A percentile compares a stretch with the other conserved stretches of the same genome.
Conservation (phyloP, 2,329 filamentous ascomycete genomes). For the Allantophomopsis cytisporea region DNA sequence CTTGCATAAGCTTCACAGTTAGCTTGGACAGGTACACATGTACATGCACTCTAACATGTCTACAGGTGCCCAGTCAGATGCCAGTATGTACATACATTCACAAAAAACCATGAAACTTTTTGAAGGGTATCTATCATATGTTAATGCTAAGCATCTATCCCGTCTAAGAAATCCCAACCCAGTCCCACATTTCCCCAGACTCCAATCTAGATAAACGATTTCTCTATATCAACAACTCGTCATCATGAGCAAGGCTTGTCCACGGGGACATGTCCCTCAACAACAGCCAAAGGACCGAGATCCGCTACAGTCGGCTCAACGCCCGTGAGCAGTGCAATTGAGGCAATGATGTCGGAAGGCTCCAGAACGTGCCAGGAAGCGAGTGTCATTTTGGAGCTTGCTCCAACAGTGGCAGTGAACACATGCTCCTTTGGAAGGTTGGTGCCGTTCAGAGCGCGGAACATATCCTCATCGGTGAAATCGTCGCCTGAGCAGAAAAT, state of each 20-base stretch:
- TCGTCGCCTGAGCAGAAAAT: slow-evolving; percentile 89
- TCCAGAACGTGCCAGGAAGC: slow-evolving; percentile 85
- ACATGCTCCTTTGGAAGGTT: slow-evolving; percentile 50
- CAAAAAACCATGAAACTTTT: no score
- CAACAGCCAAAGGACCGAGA: slow-evolving; percentile 12
- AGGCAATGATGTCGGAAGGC: slow-evolving; percentile 74
- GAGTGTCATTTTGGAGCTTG: slow-evolving; percentile 81
- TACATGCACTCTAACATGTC: no score
- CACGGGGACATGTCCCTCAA: slow-evolving; percentile 14
- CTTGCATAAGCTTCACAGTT: no score
- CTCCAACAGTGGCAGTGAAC: slow-evolving; percentile 85
- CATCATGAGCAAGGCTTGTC: slow-evolving; percentile 1
- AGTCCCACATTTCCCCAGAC: no score
- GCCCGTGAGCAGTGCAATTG: slow-evolving; percentile 34
- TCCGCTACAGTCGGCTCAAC: slow-evolving; percentile 11
- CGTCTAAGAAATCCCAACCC: no score
- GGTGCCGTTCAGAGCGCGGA: slow-evolving; percentile 62
- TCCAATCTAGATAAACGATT: no score
- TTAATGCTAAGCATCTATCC: no score
- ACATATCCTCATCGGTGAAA: slow-evolving; percentile 95
- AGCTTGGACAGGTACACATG: no score
- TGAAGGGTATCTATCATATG: no score
- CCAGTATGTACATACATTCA: no score
- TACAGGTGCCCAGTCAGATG: no score
- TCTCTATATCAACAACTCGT: no score